Evolutionary conservation across 805 yeast species (phyloP).

Genomic region (Candida fluviatilis): DNA sequence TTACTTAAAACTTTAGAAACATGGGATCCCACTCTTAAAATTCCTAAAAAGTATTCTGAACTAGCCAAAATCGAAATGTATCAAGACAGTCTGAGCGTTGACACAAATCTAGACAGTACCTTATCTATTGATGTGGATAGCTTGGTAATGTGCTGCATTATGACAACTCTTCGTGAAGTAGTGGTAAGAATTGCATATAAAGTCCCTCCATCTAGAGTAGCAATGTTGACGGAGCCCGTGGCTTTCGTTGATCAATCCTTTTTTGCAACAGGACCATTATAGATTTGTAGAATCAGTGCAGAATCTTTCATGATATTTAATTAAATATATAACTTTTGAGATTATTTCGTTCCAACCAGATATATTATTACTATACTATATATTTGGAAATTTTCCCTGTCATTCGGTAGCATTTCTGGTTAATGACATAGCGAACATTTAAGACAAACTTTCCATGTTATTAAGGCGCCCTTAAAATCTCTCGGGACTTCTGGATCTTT

Average conservation of each 20-base stretch:
- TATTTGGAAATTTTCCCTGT: too few relatives aligned
- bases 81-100: constrained; percentile 19
- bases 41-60: constrained; percentile 36
- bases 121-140: constrained; percentile 29
- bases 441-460: too few relatives aligned
- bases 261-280: background rate
- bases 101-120: constrained; percentile 20
- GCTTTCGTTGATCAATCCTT: background rate
- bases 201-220: constrained; percentile 9
- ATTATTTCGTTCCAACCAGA: too few relatives aligned
- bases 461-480: constrained; percentile 15
- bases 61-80: constrained; percentile 32
- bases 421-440: too few relatives aligned
- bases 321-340: background rate
- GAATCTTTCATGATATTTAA: background rate
- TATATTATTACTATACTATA: background rate
- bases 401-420: too few relatives aligned
- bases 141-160: constrained; percentile 26
- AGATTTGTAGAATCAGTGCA: background rate
- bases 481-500: constrained; percentile 37
- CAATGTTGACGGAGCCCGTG: constrained; percentile 10
- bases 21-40: constrained; percentile 16
- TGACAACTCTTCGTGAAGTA: constrained; percentile 30
- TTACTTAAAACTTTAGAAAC: constrained; percentile 24
- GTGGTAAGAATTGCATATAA: constrained; percentile 22